These are phyloP conservation scores for Pseudogymnoascus sp. DNA, from an alignment of 2,329 filamentous ascomycete species.

Conservation along the genomic window DNA sequence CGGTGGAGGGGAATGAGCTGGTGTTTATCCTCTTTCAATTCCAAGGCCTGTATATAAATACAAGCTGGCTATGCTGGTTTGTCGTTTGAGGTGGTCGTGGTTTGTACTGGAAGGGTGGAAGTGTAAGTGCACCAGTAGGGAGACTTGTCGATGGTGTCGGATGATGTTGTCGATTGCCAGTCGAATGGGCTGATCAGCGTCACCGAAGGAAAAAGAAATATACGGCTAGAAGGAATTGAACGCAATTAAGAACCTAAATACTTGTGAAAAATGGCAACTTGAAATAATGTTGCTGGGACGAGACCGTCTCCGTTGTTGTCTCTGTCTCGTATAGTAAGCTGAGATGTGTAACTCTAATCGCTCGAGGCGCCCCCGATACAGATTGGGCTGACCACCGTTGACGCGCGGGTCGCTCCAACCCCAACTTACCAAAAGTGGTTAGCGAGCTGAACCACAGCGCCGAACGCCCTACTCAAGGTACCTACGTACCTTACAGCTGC, in stretches of 20 bases:
- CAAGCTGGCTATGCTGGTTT: not conserved
- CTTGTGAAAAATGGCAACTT: slow-evolving; percentile 5
- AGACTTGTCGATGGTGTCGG: not conserved
- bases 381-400: slow-evolving; percentile 5
- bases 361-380: not conserved
- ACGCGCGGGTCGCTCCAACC: slow-evolving; percentile 7
- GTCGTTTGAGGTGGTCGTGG: not conserved
- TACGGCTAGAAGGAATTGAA: slow-evolving; percentile 1
- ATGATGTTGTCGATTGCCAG: not conserved
- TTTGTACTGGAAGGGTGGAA: not conserved
- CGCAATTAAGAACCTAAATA: slow-evolving; percentile 8
- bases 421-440: not conserved
- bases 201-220: not conserved
- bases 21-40: not conserved
- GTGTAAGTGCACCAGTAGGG: not conserved
- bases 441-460: not conserved
- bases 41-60: not conserved
- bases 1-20: not conserved
- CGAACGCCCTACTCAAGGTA: not conserved
- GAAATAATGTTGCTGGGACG: slow-evolving; percentile 1
- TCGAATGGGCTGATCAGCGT: not conserved
- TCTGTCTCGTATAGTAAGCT: not conserved
- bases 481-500: slow-evolving; percentile 5
- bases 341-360: slow-evolving; percentile 8
- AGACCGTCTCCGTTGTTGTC: not conserved